Evolutionary conservation across 441 rosid species (phyloP).

Genomic region (Erysimum cheiri): DNA sequence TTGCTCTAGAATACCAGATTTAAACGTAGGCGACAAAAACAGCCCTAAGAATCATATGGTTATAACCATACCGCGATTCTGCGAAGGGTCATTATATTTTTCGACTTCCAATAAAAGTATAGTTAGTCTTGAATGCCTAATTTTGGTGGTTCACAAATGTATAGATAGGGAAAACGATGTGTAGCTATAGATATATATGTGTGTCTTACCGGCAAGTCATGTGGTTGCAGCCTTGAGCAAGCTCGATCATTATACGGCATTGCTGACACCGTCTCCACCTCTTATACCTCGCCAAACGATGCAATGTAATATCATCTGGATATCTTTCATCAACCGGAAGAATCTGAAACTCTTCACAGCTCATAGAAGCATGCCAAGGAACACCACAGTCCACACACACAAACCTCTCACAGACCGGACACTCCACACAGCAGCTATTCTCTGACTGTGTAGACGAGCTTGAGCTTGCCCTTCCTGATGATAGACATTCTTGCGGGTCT

Average conservation of each 20-base stretch:
- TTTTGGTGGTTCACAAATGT: neutral
- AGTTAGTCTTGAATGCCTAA: neutral
- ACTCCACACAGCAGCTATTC: constrained; percentile 67
- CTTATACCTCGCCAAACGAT: constrained; percentile 78
- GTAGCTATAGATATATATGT: neutral
- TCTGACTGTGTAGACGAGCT: constrained; percentile 79
- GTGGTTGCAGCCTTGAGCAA: constrained; percentile 88
- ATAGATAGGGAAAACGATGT: neutral
- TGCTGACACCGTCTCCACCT: constrained; percentile 96
- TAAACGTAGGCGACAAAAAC: neutral
- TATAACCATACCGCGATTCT: neutral
- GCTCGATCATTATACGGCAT: constrained; percentile 94
- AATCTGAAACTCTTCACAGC: constrained; percentile 86
- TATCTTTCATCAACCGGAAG: constrained; percentile 86
- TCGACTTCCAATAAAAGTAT: no score
- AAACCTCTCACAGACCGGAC: constrained; percentile 85
- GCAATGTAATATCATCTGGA: constrained; percentile 78
- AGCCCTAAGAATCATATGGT: neutral
- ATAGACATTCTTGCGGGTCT: constrained; percentile 72
- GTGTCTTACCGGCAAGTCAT: constrained; percentile 88
- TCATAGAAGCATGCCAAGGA: constrained; percentile 92
- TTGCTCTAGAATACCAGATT: neutral
- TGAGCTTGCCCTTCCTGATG: constrained; percentile 62
- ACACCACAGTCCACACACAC: constrained; percentile 85
- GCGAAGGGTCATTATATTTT: neutral